Percentiles rank a stretch among this genome's conserved stretches.
These are phyloP conservation scores for Gentiana straminea DNA, from an alignment of 257 asterid genomes.

Conservation along the genomic window DNA sequence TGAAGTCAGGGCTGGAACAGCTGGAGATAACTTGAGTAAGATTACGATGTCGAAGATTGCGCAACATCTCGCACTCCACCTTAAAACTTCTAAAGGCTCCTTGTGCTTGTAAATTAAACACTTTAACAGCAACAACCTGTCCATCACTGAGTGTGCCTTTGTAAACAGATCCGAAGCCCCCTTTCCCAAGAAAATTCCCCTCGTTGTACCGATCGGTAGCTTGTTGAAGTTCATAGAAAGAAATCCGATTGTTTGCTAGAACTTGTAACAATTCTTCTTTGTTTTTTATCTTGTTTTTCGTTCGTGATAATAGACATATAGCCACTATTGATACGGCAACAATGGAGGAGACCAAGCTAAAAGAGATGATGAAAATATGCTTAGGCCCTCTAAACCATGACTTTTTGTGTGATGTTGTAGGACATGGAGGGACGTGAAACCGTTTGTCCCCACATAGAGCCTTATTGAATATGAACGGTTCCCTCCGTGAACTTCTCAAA, in stretches of 20 bases:
- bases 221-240: conserved; percentile 11
- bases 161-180: conserved; percentile 23
- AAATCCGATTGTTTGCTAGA: conserved; percentile 1
- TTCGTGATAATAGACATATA: not conserved
- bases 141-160: conserved; percentile 13
- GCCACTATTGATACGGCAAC: not conserved
- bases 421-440: conserved; percentile 19
- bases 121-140: conserved; percentile 14
- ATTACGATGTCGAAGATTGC: conserved; percentile 9
- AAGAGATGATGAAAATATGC: not conserved
- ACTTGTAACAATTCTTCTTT: not conserved
- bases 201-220: conserved; percentile 18
- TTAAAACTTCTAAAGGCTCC: too few relatives aligned
- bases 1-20: conserved; percentile 17
- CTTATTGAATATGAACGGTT: conserved; percentile 15
- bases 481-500: conserved; percentile 13
- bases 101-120: too few relatives aligned
- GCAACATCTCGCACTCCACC: not conserved
- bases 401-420: not conserved
- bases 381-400: not conserved
- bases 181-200: conserved; percentile 17
- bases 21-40: conserved; percentile 1
- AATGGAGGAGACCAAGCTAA: not conserved
- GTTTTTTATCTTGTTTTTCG: not conserved
- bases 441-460: conserved; percentile 21